A percentile compares a stretch with the other conserved stretches of the same genome.
phyloP scores from a whole-genome alignment of 352 stramenopile genomes.

The Globisporangium spiculum region DNA sequence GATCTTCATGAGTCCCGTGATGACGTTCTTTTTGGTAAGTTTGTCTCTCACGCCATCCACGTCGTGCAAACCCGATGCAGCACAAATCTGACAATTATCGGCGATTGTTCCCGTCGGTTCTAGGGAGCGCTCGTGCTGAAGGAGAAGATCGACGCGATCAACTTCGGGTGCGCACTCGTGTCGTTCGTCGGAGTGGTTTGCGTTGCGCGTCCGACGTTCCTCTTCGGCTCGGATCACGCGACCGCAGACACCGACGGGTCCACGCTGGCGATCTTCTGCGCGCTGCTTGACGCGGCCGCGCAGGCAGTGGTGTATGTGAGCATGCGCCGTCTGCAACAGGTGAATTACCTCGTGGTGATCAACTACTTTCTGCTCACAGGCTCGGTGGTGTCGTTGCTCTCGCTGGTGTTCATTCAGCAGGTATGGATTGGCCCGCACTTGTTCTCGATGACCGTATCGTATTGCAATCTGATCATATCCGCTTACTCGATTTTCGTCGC shows the following conservation, averaged over 20 bases:
- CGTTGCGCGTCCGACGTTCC: slow-evolving; percentile 29
- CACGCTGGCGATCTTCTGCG: slow-evolving; percentile 24
- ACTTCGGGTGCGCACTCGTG: slow-evolving; percentile 28
- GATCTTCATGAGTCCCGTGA: slow-evolving; percentile 61
- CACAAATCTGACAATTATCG: background rate
- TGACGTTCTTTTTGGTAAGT: slow-evolving; percentile 55
- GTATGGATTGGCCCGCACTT: slow-evolving; percentile 1
- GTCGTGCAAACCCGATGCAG: background rate
- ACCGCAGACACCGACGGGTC: slow-evolving; percentile 22
- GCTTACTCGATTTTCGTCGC: background rate
- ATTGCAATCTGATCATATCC: background rate
- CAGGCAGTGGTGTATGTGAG: slow-evolving; percentile 31
- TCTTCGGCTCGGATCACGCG: slow-evolving; percentile 23
- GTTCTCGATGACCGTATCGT: background rate
- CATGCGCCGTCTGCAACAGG: slow-evolving; percentile 31
- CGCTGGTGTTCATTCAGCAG: slow-evolving; percentile 21
- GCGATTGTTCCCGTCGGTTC: background rate
- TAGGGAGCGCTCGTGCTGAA: slow-evolving; percentile 31
- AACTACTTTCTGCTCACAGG: slow-evolving; percentile 38
- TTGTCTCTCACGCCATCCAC: background rate
- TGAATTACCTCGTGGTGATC: slow-evolving; percentile 37
- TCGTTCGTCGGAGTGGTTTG: slow-evolving; percentile 38
- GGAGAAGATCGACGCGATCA: slow-evolving; percentile 33
- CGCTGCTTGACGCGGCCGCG: slow-evolving; percentile 21
- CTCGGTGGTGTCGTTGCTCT: slow-evolving; percentile 28